A percentile compares a stretch with the other conserved stretches of the same genome.
phyloP scores from a whole-genome alignment of 139 green algal genomes.

The Micractinium conductrix region DNA sequence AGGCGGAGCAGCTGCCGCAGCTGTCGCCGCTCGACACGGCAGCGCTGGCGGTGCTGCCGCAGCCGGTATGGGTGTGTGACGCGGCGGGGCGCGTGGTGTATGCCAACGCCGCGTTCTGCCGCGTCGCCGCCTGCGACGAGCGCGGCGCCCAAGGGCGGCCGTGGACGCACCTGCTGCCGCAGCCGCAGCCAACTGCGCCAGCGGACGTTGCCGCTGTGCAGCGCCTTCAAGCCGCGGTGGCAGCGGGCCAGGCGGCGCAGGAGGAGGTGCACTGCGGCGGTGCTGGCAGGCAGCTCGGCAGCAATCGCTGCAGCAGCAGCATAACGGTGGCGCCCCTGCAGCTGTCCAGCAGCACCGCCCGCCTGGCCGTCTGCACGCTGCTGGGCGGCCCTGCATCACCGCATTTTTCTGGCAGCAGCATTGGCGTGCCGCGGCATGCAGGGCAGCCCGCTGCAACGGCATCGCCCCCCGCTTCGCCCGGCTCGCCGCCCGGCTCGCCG shows the following conservation, averaged over 20 bases:
- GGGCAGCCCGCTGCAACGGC: too few relatives aligned
- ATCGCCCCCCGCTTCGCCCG: too few relatives aligned
- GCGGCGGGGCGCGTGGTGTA: background rate
- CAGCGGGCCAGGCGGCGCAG: background rate
- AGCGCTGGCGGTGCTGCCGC: background rate
- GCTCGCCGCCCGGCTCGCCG: too few relatives aligned
- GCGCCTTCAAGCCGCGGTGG: background rate
- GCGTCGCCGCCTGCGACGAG: conserved; percentile 14
- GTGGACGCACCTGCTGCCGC: conserved; percentile 38
- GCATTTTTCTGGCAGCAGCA: background rate
- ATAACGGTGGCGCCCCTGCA: background rate
- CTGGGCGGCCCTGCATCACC: background rate
- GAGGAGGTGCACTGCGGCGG: conserved; percentile 7
- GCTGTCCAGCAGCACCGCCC: background rate
- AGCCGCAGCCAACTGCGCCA: too few relatives aligned
- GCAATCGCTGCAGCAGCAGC: background rate
- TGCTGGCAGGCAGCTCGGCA: background rate
- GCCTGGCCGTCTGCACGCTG: conserved; percentile 20
- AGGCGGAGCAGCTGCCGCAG: background rate
- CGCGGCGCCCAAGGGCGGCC: background rate
- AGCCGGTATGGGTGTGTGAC: conserved; percentile 29
- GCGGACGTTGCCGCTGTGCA: background rate
- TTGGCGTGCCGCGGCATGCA: background rate
- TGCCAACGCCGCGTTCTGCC: conserved; percentile 32
- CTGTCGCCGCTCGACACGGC: background rate